Base-by-base conservation (phyloP, 1,284 basidiomycete genomes). In the Cystobasidium sp. region DNA sequence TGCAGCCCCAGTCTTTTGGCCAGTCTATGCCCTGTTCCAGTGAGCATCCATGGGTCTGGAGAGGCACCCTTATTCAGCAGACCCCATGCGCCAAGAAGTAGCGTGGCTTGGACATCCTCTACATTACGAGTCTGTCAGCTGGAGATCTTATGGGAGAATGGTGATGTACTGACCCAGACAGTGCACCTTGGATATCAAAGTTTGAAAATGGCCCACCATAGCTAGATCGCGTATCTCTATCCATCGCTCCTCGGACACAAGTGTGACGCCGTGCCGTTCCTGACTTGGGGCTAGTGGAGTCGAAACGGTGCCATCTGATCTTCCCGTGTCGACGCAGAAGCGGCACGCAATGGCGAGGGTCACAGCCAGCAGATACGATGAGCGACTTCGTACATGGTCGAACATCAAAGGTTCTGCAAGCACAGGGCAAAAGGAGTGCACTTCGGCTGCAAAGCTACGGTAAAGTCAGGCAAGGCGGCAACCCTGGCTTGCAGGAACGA, bases 41-140 rank as follows among this genome's bases (percentile, higher is more conserved):
- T 80, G 16, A 81, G 41, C 56, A 82, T 71, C 81, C 80, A 82
- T 10, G 78, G 75, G 52, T 82, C 81, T 8, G 79, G 80, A 22
- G 80, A 80, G 9, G 70, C 69, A 0, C 81, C 81, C 18, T 78
- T 79, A 20, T 74, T 68, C 49, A 78, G 76, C 37, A 82, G 61
- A 9, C 81, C 80, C 80, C 81, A 82, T 0, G 79, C 81, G 0
- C 80, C 78, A 14, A 82, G 68, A 1, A 82, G 75, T 51, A 82
- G 61, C 5, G 79, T 80, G 18, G 79, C 81, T 59, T 82, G 81
- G 0, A 81, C 81, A 55, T 82, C 81, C 5, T 76, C 56, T 59
- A 31, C 39, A 10, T 31, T 1, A 31, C 31, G 24, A 24, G 22
- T 12, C 18, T 14, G 7, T 39, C 9, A 37, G 16, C n/a, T 16